phyloP scores from a whole-genome alignment of 768 basidiomycete species.

The Daedaleopsis sinensis region DNA sequence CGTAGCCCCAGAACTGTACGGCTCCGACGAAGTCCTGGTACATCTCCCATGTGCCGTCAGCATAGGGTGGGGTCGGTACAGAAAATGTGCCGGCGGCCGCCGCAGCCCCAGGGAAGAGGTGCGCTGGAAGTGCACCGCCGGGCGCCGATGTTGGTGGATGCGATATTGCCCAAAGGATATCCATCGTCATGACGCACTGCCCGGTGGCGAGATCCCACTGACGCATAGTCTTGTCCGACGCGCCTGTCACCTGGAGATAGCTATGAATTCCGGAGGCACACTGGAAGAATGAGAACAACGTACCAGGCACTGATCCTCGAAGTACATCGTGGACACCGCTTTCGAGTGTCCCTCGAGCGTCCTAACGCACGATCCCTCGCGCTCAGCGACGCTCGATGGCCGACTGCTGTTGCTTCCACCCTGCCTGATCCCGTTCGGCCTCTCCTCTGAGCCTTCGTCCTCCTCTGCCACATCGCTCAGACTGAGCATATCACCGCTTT shows the following conservation, averaged over 20 bases:
- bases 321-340: constrained; percentile 91
- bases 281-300: constrained; percentile 27
- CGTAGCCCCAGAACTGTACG: constrained; percentile 99
- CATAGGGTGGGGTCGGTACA: constrained; percentile 83
- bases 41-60: constrained; percentile 92
- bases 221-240: constrained; percentile 96
- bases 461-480: constrained; percentile 70
- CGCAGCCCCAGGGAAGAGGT: constrained; percentile 53
- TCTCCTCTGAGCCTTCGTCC: constrained; percentile 47
- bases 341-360: constrained; percentile 90
- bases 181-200: constrained; percentile 99
- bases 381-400: constrained; percentile 39
- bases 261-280: constrained; percentile 9
- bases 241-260: constrained; percentile 84
- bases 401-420: constrained; percentile 35
- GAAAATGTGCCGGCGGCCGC: constrained; percentile 69
- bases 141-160: constrained; percentile 65
- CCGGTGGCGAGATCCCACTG: constrained; percentile 98
- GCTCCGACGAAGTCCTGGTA: constrained; percentile 98
- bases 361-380: constrained; percentile 69
- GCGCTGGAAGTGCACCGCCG: constrained; percentile 43
- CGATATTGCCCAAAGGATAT: constrained; percentile 98
- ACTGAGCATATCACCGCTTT: constrained; percentile 51
- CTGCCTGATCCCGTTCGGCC: constrained; percentile 41
- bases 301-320: constrained; percentile 93